phyloP scores from a whole-genome alignment of 768 basidiomycete species.

The Galerina sulciceps region DNA sequence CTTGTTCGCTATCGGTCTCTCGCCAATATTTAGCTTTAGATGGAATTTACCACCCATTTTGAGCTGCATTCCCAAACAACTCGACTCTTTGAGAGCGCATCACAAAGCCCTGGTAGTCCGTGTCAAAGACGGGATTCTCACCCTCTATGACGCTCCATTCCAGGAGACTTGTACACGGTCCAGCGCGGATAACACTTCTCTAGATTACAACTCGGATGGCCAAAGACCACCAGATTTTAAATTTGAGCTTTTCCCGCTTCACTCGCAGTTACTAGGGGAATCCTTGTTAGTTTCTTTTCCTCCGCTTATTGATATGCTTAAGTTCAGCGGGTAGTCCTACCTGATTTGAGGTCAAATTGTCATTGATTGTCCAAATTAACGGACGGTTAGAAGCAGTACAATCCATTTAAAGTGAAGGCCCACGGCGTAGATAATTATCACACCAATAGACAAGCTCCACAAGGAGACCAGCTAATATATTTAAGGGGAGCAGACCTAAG shows the following conservation, averaged over 20 bases:
- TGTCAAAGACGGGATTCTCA: constrained; percentile 60
- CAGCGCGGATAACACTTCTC: constrained; percentile 74
- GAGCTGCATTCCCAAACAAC: constrained; percentile 88
- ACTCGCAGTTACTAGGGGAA: constrained; percentile 89
- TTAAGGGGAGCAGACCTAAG: constrained; percentile 45
- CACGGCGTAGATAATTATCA: constrained; percentile 58
- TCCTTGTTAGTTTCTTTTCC: constrained; percentile 92
- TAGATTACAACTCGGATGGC: constrained; percentile 78
- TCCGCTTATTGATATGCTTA: constrained; percentile 91
- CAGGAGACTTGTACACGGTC: constrained; percentile 80
- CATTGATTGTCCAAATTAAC: constrained; percentile 35
- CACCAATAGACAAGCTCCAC: constrained; percentile 36
- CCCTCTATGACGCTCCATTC: constrained; percentile 82
- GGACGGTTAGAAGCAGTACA: constrained; percentile 31
- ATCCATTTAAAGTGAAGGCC: constrained; percentile 16
- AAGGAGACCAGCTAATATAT: constrained; percentile 45
- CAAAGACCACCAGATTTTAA: constrained; percentile 72
- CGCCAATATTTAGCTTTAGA: constrained; percentile 85
- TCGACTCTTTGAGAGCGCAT: constrained; percentile 79
- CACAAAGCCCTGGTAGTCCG: constrained; percentile 58
- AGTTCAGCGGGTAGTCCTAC: constrained; percentile 86
- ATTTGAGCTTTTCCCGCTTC: constrained; percentile 86
- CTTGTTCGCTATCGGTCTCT: constrained; percentile 86
- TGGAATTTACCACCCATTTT: constrained; percentile 83
- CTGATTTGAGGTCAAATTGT: constrained; percentile 73